phyloP scores from a whole-genome alignment of 371 early-diverging fungal genomes.

The Umbelopsis sp. region DNA sequence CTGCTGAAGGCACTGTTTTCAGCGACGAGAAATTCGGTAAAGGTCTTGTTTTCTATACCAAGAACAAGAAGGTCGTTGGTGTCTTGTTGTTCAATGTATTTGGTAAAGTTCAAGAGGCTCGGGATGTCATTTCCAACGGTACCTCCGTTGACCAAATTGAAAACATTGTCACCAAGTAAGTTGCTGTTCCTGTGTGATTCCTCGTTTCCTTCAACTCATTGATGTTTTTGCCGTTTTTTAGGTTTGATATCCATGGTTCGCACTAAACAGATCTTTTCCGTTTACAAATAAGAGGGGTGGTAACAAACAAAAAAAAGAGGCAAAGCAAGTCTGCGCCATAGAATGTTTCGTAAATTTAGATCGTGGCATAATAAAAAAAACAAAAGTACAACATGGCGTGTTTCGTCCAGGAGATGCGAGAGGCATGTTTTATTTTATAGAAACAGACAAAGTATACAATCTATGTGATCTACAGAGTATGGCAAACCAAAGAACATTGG shows the following conservation, averaged over 20 bases:
- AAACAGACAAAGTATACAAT: background rate
- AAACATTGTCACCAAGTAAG: constrained; percentile 45
- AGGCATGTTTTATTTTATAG: background rate
- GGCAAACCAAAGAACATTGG: background rate
- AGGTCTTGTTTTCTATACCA: constrained; percentile 75
- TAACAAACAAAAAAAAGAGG: too few relatives aligned
- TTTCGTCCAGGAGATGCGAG: too few relatives aligned
- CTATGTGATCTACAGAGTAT: constrained; percentile 12
- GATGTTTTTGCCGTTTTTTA: background rate
- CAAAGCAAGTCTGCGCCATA: background rate
- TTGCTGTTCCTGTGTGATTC: background rate
- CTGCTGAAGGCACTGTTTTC: constrained; percentile 35
- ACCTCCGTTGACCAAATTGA: constrained; percentile 53
- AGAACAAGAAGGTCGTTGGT: constrained; percentile 69
- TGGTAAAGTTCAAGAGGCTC: constrained; percentile 73
- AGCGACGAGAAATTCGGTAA: constrained; percentile 60
- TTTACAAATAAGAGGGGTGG: too few relatives aligned
- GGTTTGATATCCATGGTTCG: constrained; percentile 13
- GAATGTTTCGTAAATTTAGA: background rate
- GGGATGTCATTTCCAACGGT: constrained; percentile 61
- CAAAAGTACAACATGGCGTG: too few relatives aligned
- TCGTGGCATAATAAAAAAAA: too few relatives aligned
- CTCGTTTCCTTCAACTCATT: too few relatives aligned
- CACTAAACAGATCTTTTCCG: background rate
- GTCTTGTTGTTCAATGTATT: constrained; percentile 72